Evolutionary conservation across 768 basidiomycete species (phyloP).

Genomic region (Collybiopsis luxurians): DNA sequence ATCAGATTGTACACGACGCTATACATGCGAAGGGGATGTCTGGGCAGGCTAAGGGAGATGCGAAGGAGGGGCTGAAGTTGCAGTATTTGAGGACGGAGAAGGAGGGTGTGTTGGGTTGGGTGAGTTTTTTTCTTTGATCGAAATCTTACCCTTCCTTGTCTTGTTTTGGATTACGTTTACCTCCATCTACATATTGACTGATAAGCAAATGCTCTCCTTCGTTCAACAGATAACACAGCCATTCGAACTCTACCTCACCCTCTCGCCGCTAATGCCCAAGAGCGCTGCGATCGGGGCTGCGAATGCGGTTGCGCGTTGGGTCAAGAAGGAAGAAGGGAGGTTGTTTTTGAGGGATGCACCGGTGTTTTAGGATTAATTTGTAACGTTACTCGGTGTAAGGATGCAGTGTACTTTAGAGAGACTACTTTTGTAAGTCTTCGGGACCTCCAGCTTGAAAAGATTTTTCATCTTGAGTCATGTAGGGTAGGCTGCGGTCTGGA

Average conservation of each 20-base stretch:
- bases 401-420: no score
- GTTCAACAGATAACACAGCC: slow-evolving; percentile 78
- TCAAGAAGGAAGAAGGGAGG: slow-evolving; percentile 79
- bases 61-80: slow-evolving; percentile 67
- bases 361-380: slow-evolving; percentile 43
- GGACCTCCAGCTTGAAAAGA: no score
- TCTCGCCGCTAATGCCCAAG: slow-evolving; percentile 85
- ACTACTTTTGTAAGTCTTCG: no score
- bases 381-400: no score
- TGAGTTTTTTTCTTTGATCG: slow-evolving; percentile 49
- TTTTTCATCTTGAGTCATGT: no score
- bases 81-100: slow-evolving; percentile 83
- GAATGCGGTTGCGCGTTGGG: slow-evolving; percentile 87
- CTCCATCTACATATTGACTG: no score
- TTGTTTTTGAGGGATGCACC: slow-evolving; percentile 89
- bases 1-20: slow-evolving; percentile 84
- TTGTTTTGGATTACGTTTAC: no score
- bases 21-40: slow-evolving; percentile 78
- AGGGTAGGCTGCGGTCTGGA: no score
- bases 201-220: background rate
- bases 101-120: slow-evolving; percentile 95
- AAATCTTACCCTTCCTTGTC: no score
- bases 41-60: slow-evolving; percentile 46
- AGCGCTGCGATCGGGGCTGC: slow-evolving; percentile 85
- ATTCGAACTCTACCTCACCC: slow-evolving; percentile 85